Percentiles rank a stretch among this genome's conserved stretches.
Conservation (phyloP, 2,329 filamentous ascomycete genomes). For the Diaporthe nobilis region DNA sequence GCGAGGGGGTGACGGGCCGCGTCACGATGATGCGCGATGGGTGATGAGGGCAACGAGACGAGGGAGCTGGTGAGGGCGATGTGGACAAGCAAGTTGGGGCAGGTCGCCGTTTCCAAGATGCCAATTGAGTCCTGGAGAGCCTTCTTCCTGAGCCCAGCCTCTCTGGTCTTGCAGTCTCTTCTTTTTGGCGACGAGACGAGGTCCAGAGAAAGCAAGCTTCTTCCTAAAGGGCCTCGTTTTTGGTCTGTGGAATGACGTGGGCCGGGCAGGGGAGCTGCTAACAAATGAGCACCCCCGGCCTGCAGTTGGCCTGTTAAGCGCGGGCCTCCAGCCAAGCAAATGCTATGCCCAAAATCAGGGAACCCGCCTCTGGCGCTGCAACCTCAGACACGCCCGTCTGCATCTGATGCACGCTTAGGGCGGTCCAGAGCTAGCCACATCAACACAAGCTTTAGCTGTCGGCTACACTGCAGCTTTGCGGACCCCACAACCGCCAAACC, state of each 20-base stretch:
- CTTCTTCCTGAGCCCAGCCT: slow-evolving; percentile 2
- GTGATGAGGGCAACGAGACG: neutral
- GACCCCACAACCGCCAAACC: neutral
- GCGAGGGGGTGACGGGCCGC: neutral
- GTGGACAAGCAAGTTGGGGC: neutral
- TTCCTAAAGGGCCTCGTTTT: slow-evolving; percentile 30
- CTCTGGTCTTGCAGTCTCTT: slow-evolving; percentile 12
- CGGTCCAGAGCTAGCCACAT: slow-evolving; percentile 13
- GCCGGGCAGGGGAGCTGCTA: slow-evolving; percentile 29
- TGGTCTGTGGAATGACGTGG: slow-evolving; percentile 29
- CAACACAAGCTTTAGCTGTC: neutral
- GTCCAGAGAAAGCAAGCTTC: slow-evolving; percentile 17
- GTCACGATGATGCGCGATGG: neutral
- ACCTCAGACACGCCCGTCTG: slow-evolving; percentile 3
- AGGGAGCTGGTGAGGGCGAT: neutral
- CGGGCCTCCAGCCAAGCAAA: slow-evolving; percentile 12
- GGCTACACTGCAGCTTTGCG: neutral
- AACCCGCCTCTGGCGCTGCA: slow-evolving; percentile 24
- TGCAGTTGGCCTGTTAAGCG: slow-evolving; percentile 22
- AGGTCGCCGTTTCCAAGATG: neutral
- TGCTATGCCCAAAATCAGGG: slow-evolving; percentile 29
- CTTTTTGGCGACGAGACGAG: neutral
- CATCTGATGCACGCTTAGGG: slow-evolving; percentile 8
- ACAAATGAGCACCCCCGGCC: neutral
- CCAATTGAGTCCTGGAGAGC: slow-evolving; percentile 22